These are phyloP conservation scores for Symmetrospora coprosmae DNA, from an alignment of 768 basidiomycete genomes.

Conservation along the genomic window DNA sequence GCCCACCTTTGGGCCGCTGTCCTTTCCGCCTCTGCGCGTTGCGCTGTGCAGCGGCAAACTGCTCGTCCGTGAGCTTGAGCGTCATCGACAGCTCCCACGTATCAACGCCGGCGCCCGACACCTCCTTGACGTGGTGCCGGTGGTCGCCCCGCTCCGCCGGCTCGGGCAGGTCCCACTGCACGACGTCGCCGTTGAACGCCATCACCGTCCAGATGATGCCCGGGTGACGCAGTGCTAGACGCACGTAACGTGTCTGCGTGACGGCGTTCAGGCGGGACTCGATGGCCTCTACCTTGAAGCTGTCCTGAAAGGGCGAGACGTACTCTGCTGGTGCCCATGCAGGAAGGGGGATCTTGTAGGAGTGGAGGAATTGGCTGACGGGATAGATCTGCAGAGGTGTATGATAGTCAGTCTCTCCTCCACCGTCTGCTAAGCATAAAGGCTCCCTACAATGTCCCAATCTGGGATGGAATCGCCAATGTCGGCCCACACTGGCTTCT, in stretches of 20 bases:
- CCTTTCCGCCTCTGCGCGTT: constrained; percentile 29
- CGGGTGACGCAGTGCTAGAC: constrained; percentile 58
- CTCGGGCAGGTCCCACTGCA: constrained; percentile 51
- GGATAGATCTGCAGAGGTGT: constrained; percentile 26
- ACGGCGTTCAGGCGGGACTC: constrained; percentile 47
- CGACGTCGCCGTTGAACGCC: constrained; percentile 78
- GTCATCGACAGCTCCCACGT: constrained; percentile 60
- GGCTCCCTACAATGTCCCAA: constrained; percentile 76
- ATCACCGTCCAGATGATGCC: constrained; percentile 85
- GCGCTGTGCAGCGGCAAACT: constrained; percentile 24
- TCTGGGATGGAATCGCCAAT: constrained; percentile 69
- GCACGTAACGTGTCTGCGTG: constrained; percentile 56
- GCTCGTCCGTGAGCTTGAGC: constrained; percentile 43
- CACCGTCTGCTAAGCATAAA: too few relatives aligned
- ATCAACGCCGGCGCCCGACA: constrained; percentile 65
- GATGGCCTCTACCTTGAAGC: constrained; percentile 44
- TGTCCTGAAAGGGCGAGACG: constrained; percentile 44
- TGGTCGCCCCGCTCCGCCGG: constrained; percentile 59
- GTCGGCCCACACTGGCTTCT: constrained; percentile 41
- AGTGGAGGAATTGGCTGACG: constrained; percentile 56
- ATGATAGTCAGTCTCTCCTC: constrained; percentile 45
- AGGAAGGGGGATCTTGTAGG: constrained; percentile 61
- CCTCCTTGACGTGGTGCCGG: constrained; percentile 83
- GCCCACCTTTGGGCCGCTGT: constrained; percentile 31
- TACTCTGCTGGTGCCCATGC: constrained; percentile 40